Conservation (phyloP, 1,284 basidiomycete genomes). For the Hypsizygus ulmarius region DNA sequence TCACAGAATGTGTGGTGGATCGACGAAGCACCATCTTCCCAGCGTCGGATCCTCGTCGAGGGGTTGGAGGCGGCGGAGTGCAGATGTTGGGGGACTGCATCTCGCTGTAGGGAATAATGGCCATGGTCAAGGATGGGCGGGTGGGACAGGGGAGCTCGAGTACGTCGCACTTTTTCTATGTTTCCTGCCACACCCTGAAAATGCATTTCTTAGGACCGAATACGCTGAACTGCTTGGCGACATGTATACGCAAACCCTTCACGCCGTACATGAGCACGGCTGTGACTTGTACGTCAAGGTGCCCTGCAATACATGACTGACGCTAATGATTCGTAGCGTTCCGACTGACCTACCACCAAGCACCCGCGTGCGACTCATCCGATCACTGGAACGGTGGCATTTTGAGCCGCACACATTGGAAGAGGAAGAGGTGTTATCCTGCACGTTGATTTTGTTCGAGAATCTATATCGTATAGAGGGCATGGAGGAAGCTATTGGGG, state of each 20-base stretch:
- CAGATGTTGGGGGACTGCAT: constrained; percentile 81
- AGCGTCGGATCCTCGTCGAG: constrained; percentile 12
- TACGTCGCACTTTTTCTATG: constrained; percentile 34
- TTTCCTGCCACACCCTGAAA: constrained; percentile 9
- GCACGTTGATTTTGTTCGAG: constrained; percentile 79
- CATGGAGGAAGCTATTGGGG: constrained; percentile 62
- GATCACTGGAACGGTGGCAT: constrained; percentile 73
- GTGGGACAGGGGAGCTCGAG: constrained; percentile 57
- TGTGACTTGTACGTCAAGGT: constrained; percentile 40
- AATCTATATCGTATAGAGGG: constrained; percentile 71
- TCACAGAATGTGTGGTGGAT: constrained; percentile 11
- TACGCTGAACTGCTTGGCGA: constrained; percentile 80
- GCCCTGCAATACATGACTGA: neutral
- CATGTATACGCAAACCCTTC: constrained; percentile 77
- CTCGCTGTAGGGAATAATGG: constrained; percentile 67
- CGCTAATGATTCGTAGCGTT: constrained; percentile 24
- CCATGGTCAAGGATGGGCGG: constrained; percentile 72
- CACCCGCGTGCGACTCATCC: constrained; percentile 57
- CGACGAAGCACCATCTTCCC: constrained; percentile 10
- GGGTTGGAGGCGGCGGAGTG: constrained; percentile 56
- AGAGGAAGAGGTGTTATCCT: constrained; percentile 78
- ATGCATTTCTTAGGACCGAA: constrained; percentile 33
- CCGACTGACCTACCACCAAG: constrained; percentile 32
- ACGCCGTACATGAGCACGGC: constrained; percentile 62
- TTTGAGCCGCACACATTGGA: constrained; percentile 84